Evolutionary conservation across 2,329 filamentous ascomycete species (phyloP).

Genomic region (Cryphonectria japonica): DNA sequence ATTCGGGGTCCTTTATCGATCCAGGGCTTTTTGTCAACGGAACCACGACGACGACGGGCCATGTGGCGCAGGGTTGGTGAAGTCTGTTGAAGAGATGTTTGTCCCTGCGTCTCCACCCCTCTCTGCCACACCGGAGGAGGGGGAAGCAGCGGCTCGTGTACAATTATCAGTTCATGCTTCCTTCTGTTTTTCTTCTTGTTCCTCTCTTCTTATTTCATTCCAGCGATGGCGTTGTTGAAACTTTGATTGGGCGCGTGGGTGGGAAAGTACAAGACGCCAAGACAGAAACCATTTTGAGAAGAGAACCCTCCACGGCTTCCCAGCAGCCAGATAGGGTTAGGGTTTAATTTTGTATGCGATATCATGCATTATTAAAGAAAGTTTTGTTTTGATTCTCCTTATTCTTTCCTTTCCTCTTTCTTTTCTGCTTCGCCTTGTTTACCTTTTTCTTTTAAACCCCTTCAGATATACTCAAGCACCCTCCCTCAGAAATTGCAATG

Average conservation of each 20-base stretch:
- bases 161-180: neutral
- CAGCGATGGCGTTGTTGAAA: neutral
- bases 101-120: neutral
- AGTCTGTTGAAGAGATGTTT: neutral
- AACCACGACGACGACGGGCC: neutral
- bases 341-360: neutral
- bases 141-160: neutral
- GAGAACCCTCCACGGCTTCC: neutral
- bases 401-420: neutral
- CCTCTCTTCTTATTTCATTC: neutral
- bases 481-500: neutral
- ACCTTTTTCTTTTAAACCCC: neutral
- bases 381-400: neutral
- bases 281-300: neutral
- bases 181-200: no score
- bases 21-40: neutral
- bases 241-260: neutral
- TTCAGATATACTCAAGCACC: neutral
- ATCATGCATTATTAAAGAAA: neutral
- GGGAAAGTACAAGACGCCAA: neutral
- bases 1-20: slow-evolving; percentile 4
- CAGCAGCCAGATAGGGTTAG: slow-evolving; percentile 1
- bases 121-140: neutral
- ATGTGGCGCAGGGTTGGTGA: slow-evolving; percentile 2
- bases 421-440: neutral